phyloP scores from a whole-genome alignment of 805 yeast genomes.

The Scheffersomyces ergatensis region DNA sequence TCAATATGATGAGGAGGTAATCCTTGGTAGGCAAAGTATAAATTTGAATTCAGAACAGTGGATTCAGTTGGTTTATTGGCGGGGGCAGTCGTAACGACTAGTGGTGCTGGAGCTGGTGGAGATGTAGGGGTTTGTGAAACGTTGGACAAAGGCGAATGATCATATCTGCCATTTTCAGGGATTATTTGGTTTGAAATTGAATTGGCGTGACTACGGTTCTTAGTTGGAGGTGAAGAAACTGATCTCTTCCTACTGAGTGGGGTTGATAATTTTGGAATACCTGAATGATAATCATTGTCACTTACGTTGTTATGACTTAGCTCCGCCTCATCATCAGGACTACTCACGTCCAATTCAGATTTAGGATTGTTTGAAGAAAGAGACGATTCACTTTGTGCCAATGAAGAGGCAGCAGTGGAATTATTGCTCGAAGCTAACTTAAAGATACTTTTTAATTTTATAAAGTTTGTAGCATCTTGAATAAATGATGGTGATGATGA shows the following conservation, averaged over 20 bases:
- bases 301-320: neutral
- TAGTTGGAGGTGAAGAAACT: conserved; percentile 1
- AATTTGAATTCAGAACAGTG: conserved; percentile 32
- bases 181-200: conserved; percentile 14
- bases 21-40: conserved; percentile 59
- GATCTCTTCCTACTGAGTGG: neutral
- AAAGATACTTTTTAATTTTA: conserved; percentile 27
- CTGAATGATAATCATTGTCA: neutral
- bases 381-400: conserved; percentile 2
- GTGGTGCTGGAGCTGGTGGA: neutral
- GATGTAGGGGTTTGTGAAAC: neutral
- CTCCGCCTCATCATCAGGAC: neutral
- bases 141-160: too few species aligned
- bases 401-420: conserved; percentile 4
- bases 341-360: neutral
- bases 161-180: conserved; percentile 4
- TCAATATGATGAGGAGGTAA: conserved; percentile 48
- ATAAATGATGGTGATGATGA: conserved; percentile 10
- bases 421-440: conserved; percentile 13
- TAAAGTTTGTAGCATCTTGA: conserved; percentile 18
- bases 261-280: neutral
- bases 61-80: neutral
- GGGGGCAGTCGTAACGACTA: neutral
- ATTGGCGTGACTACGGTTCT: neutral
- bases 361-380: conserved; percentile 5